Evolutionary conservation across 108 stramenopile species (phyloP), one percentile per base, ranked within the genome.

Genomic region (Mediolabrus comicus): DNA sequence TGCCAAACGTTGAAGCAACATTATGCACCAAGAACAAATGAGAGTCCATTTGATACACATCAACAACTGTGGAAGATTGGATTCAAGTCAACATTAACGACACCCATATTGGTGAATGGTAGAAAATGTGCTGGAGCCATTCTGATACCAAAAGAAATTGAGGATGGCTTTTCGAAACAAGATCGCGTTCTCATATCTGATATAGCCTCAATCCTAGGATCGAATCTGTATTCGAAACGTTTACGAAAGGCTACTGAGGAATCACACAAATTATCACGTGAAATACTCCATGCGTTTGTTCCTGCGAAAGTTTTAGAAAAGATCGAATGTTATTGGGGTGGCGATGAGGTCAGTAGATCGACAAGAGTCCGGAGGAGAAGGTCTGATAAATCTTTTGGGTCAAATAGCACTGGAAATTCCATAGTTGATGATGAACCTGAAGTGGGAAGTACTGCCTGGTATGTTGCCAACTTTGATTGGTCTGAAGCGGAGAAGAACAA

Each of bases 281-380:
- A 79, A 41, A 74, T 79, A 67, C 72, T 79, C 24, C 72, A 79
- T 19, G 62, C 77, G 7, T 74, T 79, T 49, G 60, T 79, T 28
- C 77, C 77, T 34, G 28, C 72, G 4, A 60, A 67, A 22, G 67
- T 79, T 12, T 43, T 79, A 31, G 59, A 62, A 32, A 79, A 79
- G 60, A 79, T 79, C 36, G 58, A 60, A 35, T 58, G 66, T 14
- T 79, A 61, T 56, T 79, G 77, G 77, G 51, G 56, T 17, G 68
- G 67, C 12, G 60, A 69, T 6, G n/a, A n/a, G n/a, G n/a, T n/a
- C n/a, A 53, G 69, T 55, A 57, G 62, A n/a, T 26, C 41, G 31
- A 39, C 34, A 11, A 30, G 49, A 35, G 39, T 52, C 17, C 12
- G 13, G 0, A 3, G n/a, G 22, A 54, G 25, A 19, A 61, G 17